Evolutionary conservation across 805 yeast species (phyloP).

Genomic region (Wickerhamomyces tratensis): DNA sequence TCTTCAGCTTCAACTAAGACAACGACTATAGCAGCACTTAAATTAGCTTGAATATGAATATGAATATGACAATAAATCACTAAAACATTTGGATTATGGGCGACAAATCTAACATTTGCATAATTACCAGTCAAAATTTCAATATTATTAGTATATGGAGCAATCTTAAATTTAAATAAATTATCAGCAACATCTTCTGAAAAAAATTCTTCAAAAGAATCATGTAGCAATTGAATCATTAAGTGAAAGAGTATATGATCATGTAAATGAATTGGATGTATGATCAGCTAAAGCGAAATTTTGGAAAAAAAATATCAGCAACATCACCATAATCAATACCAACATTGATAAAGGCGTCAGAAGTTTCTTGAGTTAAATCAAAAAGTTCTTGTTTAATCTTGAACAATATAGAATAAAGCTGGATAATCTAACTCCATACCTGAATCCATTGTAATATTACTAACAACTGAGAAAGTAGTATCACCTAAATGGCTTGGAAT

Average conservation of each 20-base stretch:
- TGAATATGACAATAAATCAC: conserved; percentile 26
- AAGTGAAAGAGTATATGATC: conserved; percentile 23
- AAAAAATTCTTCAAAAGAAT: conserved; percentile 20
- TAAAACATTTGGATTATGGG: conserved; percentile 25
- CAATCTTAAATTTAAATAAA: conserved; percentile 11
- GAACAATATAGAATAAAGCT: conserved; percentile 14
- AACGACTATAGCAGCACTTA: conserved; percentile 86
- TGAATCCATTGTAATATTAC: conserved; percentile 10
- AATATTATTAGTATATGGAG: conserved; percentile 14
- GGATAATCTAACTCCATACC: conserved; percentile 22
- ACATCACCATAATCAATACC: conserved; percentile 19
- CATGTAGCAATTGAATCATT: conserved; percentile 12
- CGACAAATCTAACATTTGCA: conserved; percentile 22
- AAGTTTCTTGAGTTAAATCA: conserved; percentile 1
- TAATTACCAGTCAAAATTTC: conserved; percentile 24
- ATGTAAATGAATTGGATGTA: conserved; percentile 27
- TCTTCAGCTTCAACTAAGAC: conserved; percentile 59
- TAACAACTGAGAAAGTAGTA: conserved; percentile 20
- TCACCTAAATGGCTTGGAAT: conserved; percentile 22
- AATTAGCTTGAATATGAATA: conserved; percentile 30
- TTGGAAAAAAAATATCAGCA: conserved; percentile 24
- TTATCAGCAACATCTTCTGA: conserved; percentile 8
- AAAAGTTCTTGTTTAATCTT: conserved; percentile 3
- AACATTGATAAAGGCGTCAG: conserved; percentile 7
- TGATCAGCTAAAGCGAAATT: conserved; percentile 21